Evolutionary conservation across 1,139 yeast genomes (phyloP).

Genomic region (Saccharomyces hybrid): DNA sequence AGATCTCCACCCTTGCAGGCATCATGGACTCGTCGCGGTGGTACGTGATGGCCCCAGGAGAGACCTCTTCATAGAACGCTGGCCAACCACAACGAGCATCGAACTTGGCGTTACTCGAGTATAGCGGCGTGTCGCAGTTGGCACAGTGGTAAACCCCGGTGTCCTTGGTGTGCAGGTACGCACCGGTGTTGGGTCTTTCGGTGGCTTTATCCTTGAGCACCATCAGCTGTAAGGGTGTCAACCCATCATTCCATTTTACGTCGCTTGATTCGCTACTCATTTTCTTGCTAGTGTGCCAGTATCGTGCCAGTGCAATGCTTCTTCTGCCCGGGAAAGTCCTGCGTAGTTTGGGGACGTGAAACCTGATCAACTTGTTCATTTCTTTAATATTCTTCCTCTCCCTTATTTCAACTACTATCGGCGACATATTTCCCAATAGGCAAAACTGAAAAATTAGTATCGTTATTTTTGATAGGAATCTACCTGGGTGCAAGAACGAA

Average conservation of each 20-base stretch:
- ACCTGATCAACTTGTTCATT: background rate
- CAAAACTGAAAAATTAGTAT: background rate
- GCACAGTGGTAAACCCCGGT: constrained; percentile 74
- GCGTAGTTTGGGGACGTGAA: background rate
- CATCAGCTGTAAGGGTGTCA: constrained; percentile 69
- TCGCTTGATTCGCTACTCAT: constrained; percentile 5
- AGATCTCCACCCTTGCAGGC: constrained; percentile 79
- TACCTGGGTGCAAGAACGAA: background rate
- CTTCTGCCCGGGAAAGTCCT: background rate
- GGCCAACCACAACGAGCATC: constrained; percentile 98
- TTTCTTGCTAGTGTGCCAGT: background rate
- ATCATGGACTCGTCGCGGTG: constrained; percentile 58
- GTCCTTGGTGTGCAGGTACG: constrained; percentile 42
- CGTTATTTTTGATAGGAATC: background rate
- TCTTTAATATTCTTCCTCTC: background rate
- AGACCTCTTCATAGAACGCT: constrained; percentile 77
- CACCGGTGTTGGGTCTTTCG: constrained; percentile 75
- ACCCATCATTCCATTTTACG: constrained; percentile 66
- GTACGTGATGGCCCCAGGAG: constrained; percentile 62
- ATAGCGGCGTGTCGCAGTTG: constrained; percentile 74
- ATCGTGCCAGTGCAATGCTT: background rate
- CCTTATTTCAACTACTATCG: background rate
- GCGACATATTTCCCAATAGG: background rate
- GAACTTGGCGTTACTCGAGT: constrained; percentile 73
- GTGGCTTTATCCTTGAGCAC: constrained; percentile 77